Evolutionary conservation across 108 stramenopile species (phyloP), one percentile per base, ranked within the genome.

Genomic region (Fistulifera solaris): DNA sequence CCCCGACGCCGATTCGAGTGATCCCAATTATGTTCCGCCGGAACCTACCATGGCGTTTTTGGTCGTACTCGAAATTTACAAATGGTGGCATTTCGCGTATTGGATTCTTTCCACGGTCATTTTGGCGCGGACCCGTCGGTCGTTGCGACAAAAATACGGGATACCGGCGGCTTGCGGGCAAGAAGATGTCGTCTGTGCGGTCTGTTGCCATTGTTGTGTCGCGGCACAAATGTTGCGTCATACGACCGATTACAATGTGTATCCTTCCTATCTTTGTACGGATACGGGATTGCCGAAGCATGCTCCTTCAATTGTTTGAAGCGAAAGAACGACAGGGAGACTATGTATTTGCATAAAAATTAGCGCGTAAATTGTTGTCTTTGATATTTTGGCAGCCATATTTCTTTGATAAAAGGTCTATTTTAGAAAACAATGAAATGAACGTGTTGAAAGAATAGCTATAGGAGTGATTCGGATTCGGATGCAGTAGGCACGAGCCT

Each of bases 191-290:
- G 15, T n/a, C 6, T 27, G 15, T 17, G 40, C 58, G 1, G 7
- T 51, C 27, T 66, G 27, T 13, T 67, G 66, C 40, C 25, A 18
- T 17, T 39, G 44, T 21, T 56, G 27, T 23, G 46, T 42, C 21
- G 47, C 56, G 14, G 60, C 60, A 7, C 66, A 67, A 56, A 61
- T 67, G 54, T n/a, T 55, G 38, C 56, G 66, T 3, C 66, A 67
- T 44, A 67, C 66, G 11, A 61, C 60, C 27, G 66, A 67, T 16
- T 67, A 67, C 54, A 48, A 58, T 16, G 55, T 53, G 6, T 67
- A 62, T 56, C 48, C 27, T 21, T n/a, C 54, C 4, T 24, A 10
- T 15, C 55, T 41, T 53, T 67, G 59, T 60, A 48, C 53, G 10
- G 45, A 27, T 13, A 67, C 60, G 15, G 66, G 66, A 35, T 21